phyloP scores from a whole-genome alignment of 2,329 filamentous ascomycete genomes.

The Penicillium sp. region DNA sequence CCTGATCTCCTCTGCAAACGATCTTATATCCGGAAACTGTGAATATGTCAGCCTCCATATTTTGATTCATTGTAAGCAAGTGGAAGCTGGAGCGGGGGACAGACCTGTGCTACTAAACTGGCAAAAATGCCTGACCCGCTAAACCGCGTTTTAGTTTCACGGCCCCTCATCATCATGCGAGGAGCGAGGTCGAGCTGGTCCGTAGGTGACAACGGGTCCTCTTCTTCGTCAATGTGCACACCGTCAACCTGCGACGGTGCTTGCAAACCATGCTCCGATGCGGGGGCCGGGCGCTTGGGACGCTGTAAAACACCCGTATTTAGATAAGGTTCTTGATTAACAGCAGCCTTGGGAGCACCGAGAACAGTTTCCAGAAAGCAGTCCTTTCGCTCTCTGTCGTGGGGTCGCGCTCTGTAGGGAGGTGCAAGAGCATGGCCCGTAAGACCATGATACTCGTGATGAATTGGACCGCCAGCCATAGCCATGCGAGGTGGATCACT shows the following conservation, averaged over 20 bases:
- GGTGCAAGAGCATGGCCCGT: conserved; percentile 2
- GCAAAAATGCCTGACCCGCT: conserved; percentile 42
- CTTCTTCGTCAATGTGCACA: conserved; percentile 19
- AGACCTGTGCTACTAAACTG: conserved; percentile 41
- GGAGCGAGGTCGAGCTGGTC: conserved; percentile 35
- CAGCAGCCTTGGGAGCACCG: conserved; percentile 33
- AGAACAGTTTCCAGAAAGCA: conserved; percentile 37
- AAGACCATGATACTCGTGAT: conserved; percentile 6
- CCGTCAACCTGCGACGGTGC: conserved; percentile 10
- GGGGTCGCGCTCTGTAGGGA: conserved; percentile 7
- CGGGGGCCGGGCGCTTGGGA: conserved; percentile 17
- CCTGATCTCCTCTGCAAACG: conserved; percentile 41
- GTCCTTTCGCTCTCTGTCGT: conserved; percentile 28
- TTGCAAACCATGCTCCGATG: background rate
- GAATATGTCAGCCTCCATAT: conserved; percentile 11
- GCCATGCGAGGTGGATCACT: conserved; percentile 3
- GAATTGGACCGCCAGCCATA: conserved; percentile 7
- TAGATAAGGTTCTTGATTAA: conserved; percentile 33
- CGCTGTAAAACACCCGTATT: conserved; percentile 31
- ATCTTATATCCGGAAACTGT: conserved; percentile 39
- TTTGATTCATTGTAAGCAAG: background rate
- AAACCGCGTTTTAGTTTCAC: conserved; percentile 42
- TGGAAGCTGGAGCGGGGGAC: conserved; percentile 1
- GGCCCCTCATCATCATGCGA: conserved; percentile 38
- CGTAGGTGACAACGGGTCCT: conserved; percentile 27